Percentiles rank a stretch among this genome's conserved stretches.
These are phyloP conservation scores for Copromyces sp. DNA, from an alignment of 495 filamentous ascomycete genomes.

Conservation along the genomic window DNA sequence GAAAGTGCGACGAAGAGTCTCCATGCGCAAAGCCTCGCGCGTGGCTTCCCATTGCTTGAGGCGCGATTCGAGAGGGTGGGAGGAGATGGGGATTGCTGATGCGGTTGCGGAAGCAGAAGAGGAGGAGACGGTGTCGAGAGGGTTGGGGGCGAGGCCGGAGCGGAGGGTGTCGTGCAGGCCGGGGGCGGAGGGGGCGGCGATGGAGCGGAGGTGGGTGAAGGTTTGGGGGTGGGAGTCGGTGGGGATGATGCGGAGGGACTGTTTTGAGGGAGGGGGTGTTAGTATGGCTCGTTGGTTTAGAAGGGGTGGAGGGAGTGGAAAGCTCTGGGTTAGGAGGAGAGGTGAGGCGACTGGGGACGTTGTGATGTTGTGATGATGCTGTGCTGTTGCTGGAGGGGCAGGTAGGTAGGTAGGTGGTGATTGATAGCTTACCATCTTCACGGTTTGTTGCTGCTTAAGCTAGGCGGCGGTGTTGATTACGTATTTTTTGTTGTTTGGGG, in stretches of 20 bases:
- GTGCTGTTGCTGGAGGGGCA: background rate
- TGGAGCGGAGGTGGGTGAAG: slow-evolving; percentile 46
- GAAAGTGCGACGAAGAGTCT: slow-evolving; percentile 69
- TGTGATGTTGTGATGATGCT: background rate
- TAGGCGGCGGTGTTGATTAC: background rate
- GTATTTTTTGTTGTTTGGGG: background rate
- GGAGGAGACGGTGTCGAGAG: slow-evolving; percentile 31
- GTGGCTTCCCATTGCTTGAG: slow-evolving; percentile 75
- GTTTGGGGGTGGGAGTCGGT: slow-evolving; percentile 46
- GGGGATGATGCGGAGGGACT: slow-evolving; percentile 89
- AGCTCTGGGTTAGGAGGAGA: slow-evolving; percentile 1
- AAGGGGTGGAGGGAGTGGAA: slow-evolving; percentile 4
- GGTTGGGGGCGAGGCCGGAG: slow-evolving; percentile 53
- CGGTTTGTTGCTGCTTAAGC: slow-evolving; percentile 4
- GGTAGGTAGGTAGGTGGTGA: too few species aligned
- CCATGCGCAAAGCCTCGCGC: slow-evolving; percentile 80
- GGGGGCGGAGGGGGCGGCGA: slow-evolving; percentile 75
- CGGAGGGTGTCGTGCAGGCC: slow-evolving; percentile 89
- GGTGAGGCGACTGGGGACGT: background rate
- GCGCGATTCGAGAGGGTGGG: slow-evolving; percentile 86
- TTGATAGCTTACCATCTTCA: slow-evolving; percentile 37
- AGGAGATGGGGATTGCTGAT: slow-evolving; percentile 37
- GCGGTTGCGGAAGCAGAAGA: slow-evolving; percentile 40
- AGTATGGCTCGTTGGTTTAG: background rate
- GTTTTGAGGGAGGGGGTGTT: slow-evolving; percentile 1